phyloP scores from a whole-genome alignment of 495 filamentous ascomycete genomes.

The Viridothelium virens region DNA sequence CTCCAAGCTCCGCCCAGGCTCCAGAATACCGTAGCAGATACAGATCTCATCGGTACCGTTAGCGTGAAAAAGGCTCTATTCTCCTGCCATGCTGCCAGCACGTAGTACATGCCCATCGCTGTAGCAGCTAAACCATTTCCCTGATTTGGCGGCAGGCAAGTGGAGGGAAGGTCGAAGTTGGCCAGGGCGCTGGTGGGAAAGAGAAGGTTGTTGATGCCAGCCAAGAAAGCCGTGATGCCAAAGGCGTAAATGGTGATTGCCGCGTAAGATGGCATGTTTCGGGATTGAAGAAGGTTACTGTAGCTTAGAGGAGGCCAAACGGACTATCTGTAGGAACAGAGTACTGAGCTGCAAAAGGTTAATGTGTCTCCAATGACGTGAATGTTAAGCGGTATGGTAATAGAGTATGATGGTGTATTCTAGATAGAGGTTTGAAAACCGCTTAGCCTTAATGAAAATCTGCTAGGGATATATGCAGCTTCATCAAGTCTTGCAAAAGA shows the following conservation, averaged over 20 bases:
- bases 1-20: not conserved
- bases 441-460: too few relatives aligned
- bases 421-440: too few relatives aligned
- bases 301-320: not conserved
- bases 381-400: too few relatives aligned
- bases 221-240: not conserved
- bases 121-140: not conserved
- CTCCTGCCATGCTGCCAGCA: conserved; percentile 14
- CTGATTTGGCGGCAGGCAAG: not conserved
- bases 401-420: too few relatives aligned
- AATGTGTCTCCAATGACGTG: too few relatives aligned
- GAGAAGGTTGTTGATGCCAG: not conserved
- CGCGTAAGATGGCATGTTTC: not conserved
- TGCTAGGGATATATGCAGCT: too few relatives aligned
- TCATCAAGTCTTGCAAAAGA: too few relatives aligned
- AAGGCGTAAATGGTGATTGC: not conserved
- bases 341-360: too few relatives aligned
- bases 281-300: not conserved
- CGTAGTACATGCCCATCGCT: conserved; percentile 14
- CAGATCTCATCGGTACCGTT: conserved; percentile 11
- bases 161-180: not conserved
- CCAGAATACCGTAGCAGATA: not conserved
- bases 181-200: not conserved
- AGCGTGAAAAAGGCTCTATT: conserved; percentile 11
- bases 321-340: not conserved